These are phyloP conservation scores for Zygoascus hellenicus DNA, from an alignment of 1,139 yeast genomes.

Conservation along the genomic window DNA sequence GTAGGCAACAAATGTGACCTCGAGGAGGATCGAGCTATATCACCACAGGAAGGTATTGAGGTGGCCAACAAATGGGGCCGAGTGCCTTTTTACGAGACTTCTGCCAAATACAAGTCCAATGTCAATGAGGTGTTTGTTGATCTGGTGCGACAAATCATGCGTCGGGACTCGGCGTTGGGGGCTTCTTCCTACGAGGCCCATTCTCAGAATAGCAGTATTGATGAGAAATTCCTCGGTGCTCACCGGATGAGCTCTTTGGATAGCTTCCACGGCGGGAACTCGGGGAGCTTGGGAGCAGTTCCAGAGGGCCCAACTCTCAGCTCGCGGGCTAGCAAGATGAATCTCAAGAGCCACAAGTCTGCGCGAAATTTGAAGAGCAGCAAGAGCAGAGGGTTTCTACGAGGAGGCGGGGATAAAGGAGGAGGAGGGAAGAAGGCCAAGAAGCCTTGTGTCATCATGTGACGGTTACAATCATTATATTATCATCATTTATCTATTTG, in stretches of 20 bases:
- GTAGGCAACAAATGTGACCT: constrained; percentile 56
- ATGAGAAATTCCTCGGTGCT: constrained; percentile 3
- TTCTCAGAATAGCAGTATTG: constrained; percentile 11
- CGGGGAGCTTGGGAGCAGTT: too few species aligned
- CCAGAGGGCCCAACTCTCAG: too few species aligned
- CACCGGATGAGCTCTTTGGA: neutral
- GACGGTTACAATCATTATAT: neutral
- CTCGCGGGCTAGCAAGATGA: neutral
- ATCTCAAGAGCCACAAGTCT: too few species aligned
- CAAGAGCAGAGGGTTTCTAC: too few species aligned
- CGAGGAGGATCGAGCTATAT: constrained; percentile 56
- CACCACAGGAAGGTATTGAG: constrained; percentile 40
- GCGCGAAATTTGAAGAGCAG: too few species aligned
- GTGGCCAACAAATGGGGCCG: constrained; percentile 87
- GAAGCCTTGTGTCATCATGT: constrained; percentile 8
- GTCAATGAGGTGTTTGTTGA: constrained; percentile 87
- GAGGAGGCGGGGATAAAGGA: too few species aligned
- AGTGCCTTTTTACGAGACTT: constrained; percentile 73
- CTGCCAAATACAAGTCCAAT: constrained; percentile 80
- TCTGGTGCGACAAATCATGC: constrained; percentile 64
- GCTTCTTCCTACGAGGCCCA: constrained; percentile 11
- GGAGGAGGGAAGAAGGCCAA: constrained; percentile 2
- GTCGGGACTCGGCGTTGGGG: constrained; percentile 31
- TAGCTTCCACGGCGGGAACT: too few species aligned
- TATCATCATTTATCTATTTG: neutral